Base-by-base conservation (phyloP, 2,329 filamentous ascomycete genomes). In the Westerdykella sp. region DNA sequence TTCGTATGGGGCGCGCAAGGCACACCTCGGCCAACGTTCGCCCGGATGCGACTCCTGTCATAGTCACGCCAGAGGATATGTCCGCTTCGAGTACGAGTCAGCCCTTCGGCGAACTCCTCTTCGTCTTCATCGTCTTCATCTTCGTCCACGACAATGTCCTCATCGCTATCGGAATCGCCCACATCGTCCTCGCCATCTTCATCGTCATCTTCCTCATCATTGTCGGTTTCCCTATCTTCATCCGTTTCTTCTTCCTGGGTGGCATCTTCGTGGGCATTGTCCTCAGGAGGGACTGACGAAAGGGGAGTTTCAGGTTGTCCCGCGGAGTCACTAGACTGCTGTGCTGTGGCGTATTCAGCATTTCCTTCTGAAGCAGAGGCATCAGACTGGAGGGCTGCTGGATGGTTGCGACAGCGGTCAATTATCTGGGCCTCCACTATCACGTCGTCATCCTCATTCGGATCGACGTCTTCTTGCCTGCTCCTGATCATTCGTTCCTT, bases 1-100 rank as follows among this genome's bases (percentile, higher is more conserved):
- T 74, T 74, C 2, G 74, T 79, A 49, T 81, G 77, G 2, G 76
- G 67, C 14, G 69, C 72, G 53, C 78, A 80, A 12, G 78, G 75
- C 5, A 78, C 71, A 40, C 78, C 62, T 0, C 64, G 55, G 47
- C 81, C 77, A 13, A 83, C 76, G 14, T 70, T 68, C 40, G 74
- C 69, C 41, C 76, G 71, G 21, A 69, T 60, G 16, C 65, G 65
- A 37, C 67, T 69, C 37, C 72, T 69, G 39, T 73, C 69, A 39
- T 76, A 74, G 4, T 75, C 72, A 18, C 69, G 68, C 54, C 73
- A 73, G 14, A 77, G 62, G 49, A 66, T 69, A 55, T 50, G 66
- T 45, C 49, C 69, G 49, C 49, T 69, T 53, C 48, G 60, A 43
- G 48, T 71, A 11, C 57, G 60, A 16, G 49, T 46, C 14, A 68